These are phyloP conservation scores for Ceratocystis papillata DNA, from an alignment of 2,329 filamentous ascomycete genomes.

Conservation along the genomic window DNA sequence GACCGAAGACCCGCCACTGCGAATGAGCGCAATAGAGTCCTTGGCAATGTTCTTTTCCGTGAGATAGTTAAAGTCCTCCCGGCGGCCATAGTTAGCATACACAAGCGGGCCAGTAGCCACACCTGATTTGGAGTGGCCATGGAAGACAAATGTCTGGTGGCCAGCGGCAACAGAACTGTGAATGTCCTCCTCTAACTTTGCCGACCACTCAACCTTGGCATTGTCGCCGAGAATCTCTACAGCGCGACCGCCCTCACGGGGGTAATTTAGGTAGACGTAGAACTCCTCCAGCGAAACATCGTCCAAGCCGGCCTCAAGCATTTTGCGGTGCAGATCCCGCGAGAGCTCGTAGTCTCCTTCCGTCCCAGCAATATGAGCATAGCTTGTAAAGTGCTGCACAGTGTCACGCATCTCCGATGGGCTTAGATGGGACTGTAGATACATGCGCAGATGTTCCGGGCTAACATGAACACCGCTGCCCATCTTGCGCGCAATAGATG, in stretches of 20 bases:
- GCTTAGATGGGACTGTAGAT: constrained; percentile 64
- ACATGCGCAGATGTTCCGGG: constrained; percentile 67
- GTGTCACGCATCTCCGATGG: constrained; percentile 58
- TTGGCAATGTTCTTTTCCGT: constrained; percentile 60
- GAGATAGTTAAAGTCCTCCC: constrained; percentile 68
- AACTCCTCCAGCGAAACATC: constrained; percentile 67
- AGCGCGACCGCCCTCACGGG: constrained; percentile 61
- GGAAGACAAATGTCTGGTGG: constrained; percentile 67
- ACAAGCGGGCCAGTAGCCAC: constrained; percentile 77
- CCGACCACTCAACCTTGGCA: constrained; percentile 58
- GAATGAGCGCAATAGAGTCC: constrained; percentile 70
- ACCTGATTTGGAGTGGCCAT: constrained; percentile 78
- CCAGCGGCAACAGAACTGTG: constrained; percentile 48
- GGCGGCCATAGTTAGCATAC: constrained; percentile 84
- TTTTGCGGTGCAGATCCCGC: constrained; percentile 70
- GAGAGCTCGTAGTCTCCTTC: constrained; percentile 82
- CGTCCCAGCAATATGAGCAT: constrained; percentile 86
- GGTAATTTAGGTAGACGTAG: constrained; percentile 87
- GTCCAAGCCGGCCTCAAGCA: constrained; percentile 62
- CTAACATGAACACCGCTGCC: constrained; percentile 62
- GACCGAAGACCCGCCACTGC: constrained; percentile 62
- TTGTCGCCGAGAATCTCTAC: constrained; percentile 68
- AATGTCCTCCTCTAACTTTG: constrained; percentile 66
- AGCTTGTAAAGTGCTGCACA: constrained; percentile 65
- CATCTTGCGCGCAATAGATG: constrained; percentile 50